Evolutionary conservation across 257 asterid genomes (phyloP).

Genomic region (Solanum bukasovii): DNA sequence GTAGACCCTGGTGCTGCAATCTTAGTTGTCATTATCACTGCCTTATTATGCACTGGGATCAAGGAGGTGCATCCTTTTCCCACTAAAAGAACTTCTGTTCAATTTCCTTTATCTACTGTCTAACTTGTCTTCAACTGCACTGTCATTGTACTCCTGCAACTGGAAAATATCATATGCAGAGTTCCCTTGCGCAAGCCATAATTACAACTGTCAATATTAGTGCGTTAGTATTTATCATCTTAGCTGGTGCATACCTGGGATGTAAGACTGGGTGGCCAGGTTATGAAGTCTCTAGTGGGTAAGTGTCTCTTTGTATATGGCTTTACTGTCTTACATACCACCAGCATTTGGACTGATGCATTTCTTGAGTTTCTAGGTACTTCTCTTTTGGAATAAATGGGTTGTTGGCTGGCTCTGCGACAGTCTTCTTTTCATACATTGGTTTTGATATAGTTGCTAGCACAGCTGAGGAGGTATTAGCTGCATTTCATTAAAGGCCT

Average conservation of each 20-base stretch:
- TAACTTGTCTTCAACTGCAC: not conserved
- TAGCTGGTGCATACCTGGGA: conserved; percentile 25
- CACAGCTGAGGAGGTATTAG: conserved; percentile 32
- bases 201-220: conserved; percentile 18
- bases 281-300: conserved; percentile 18
- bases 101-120: not conserved
- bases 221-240: conserved; percentile 18
- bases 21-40: conserved; percentile 22
- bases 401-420: conserved; percentile 27
- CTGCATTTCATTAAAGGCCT: not conserved
- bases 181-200: conserved; percentile 27
- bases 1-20: conserved; percentile 36
- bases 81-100: not conserved
- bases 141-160: not conserved
- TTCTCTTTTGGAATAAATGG: conserved; percentile 28
- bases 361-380: conserved; percentile 14
- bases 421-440: conserved; percentile 31
- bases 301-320: not conserved
- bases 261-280: conserved; percentile 31
- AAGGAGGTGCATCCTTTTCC: conserved; percentile 18
- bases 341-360: not conserved
- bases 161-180: conserved; percentile 9
- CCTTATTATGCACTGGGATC: conserved; percentile 26
- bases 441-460: conserved; percentile 31
- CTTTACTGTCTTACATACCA: not conserved